These are phyloP conservation scores for Neofusicoccum sp. DNA, from an alignment of 2,329 filamentous ascomycete species.

Conservation along the genomic window DNA sequence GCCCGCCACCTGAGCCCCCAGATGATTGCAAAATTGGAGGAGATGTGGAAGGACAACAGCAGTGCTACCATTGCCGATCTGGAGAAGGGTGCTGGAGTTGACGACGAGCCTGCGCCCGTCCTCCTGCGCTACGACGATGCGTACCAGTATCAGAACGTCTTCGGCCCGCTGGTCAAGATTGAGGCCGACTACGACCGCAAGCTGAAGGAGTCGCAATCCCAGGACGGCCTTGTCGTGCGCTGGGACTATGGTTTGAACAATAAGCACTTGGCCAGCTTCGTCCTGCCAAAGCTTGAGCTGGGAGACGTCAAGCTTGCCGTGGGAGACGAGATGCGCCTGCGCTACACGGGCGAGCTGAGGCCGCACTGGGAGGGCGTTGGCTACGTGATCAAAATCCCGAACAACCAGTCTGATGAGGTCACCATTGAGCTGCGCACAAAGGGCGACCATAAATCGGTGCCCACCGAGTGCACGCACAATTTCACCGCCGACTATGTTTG, in stretches of 20 bases:
- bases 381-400: slow-evolving; percentile 98
- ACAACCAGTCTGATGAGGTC: slow-evolving; percentile 98
- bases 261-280: slow-evolving; percentile 94
- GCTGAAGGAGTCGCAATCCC: slow-evolving; percentile 95
- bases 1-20: slow-evolving; percentile 91
- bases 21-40: slow-evolving; percentile 94
- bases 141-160: slow-evolving; percentile 98
- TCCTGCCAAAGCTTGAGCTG: slow-evolving; percentile 93
- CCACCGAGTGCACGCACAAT: slow-evolving; percentile 94
- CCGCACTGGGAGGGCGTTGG: slow-evolving; percentile 95
- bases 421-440: slow-evolving; percentile 92
- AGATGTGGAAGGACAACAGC: slow-evolving; percentile 97
- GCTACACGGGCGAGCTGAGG: slow-evolving; percentile 92
- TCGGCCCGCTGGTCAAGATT: slow-evolving; percentile 96
- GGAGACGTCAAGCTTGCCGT: slow-evolving; percentile 98
- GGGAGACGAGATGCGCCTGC: slow-evolving; percentile 96
- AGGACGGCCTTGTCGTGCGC: slow-evolving; percentile 89
- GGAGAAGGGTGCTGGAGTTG: slow-evolving; percentile 86
- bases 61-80: slow-evolving; percentile 86
- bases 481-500: slow-evolving; percentile 99
- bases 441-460: slow-evolving; percentile 93
- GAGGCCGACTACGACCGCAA: slow-evolving; percentile 99
- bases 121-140: slow-evolving; percentile 94
- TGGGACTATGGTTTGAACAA: slow-evolving; percentile 97
- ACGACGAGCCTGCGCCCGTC: slow-evolving; percentile 93